Conservation (phyloP, 441 rosid genomes). For the Pelargonium fulgidum region DNA sequence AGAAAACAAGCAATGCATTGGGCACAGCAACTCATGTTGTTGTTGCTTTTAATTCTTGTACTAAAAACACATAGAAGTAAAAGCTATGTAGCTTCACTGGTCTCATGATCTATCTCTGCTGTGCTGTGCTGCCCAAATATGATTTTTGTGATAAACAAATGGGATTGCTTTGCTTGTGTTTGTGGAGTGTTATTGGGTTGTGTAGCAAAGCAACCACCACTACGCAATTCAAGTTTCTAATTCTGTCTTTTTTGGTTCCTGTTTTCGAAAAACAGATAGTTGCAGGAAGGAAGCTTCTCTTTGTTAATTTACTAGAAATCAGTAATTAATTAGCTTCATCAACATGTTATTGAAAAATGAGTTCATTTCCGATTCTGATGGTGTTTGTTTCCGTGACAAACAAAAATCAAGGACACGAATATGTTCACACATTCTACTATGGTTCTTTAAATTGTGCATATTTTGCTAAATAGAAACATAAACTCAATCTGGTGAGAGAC, state of each 20-base stretch:
- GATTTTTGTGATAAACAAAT: slow-evolving; percentile 7
- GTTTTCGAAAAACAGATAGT: not conserved
- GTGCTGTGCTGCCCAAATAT: slow-evolving; percentile 5
- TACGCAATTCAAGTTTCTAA: not conserved
- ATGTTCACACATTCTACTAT: too few relatives aligned
- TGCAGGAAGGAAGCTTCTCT: slow-evolving; percentile 2
- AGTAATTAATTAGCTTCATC: not conserved
- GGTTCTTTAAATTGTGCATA: too few relatives aligned
- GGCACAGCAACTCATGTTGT: not conserved
- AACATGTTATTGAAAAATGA: not conserved
- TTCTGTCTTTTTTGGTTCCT: not conserved
- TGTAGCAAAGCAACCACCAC: slow-evolving; percentile 1
- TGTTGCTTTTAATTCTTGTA: slow-evolving; percentile 1
- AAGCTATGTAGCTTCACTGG: slow-evolving; percentile 4
- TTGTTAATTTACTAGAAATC: not conserved
- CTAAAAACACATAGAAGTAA: not conserved
- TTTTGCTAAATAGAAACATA: too few relatives aligned
- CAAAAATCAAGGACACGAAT: too few relatives aligned
- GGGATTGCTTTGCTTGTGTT: slow-evolving; percentile 7
- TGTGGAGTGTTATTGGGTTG: slow-evolving; percentile 9
- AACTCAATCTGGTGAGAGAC: too few relatives aligned
- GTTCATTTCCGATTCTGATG: not conserved
- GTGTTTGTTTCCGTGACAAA: not conserved
- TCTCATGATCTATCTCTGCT: slow-evolving; percentile 3
- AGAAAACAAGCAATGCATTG: not conserved